phyloP scores from a whole-genome alignment of 352 stramenopile species.

The Globisporangium radiosum region DNA sequence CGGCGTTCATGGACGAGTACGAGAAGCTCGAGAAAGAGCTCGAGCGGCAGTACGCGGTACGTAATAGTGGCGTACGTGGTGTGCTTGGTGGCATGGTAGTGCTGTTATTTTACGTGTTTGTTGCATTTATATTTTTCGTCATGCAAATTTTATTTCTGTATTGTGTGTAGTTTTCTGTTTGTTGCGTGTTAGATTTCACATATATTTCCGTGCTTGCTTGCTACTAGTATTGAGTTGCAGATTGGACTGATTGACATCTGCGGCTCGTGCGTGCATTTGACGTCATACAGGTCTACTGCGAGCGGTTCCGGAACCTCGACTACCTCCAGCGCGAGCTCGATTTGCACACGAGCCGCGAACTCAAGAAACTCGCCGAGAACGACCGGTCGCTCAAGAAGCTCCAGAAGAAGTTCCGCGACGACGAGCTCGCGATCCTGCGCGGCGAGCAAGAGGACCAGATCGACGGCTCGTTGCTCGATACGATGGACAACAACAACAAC shows the following conservation, averaged over 20 bases:
- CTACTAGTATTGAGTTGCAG: not conserved
- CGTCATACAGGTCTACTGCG: constrained; percentile 72
- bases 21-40: constrained; percentile 96
- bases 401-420: constrained; percentile 90
- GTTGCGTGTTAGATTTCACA: too few relatives aligned
- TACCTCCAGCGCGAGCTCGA: constrained; percentile 94
- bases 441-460: constrained; percentile 81
- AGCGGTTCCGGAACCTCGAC: constrained; percentile 94
- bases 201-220: not conserved
- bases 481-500: constrained; percentile 38
- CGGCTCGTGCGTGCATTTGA: not conserved
- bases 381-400: constrained; percentile 89
- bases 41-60: constrained; percentile 90
- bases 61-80: not conserved
- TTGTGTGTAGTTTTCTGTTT: too few relatives aligned
- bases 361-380: constrained; percentile 85
- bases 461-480: constrained; percentile 49
- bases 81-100: not conserved
- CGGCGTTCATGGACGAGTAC: constrained; percentile 97
- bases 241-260: too few relatives aligned
- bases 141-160: too few relatives aligned
- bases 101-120: too few relatives aligned
- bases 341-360: constrained; percentile 78
- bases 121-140: too few relatives aligned
- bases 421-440: constrained; percentile 86